Conservation (phyloP, 352 stramenopile species). For the Phytophthora quininea region DNA sequence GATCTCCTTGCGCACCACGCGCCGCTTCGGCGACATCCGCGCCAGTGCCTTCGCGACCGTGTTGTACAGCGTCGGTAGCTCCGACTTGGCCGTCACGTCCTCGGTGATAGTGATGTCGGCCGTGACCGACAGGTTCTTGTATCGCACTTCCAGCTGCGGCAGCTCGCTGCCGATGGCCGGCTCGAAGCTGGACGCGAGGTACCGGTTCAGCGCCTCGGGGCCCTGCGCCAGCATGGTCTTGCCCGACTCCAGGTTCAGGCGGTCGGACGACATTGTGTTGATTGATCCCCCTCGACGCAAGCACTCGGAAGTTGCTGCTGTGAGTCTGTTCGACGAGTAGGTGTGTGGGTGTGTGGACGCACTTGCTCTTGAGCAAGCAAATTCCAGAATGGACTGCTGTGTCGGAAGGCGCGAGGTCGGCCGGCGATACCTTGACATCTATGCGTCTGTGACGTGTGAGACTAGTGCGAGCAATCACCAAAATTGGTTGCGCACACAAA, state of each 20-base stretch:
- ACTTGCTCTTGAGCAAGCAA: background rate
- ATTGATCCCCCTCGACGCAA: background rate
- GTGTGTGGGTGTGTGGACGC: background rate
- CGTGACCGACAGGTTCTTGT: conserved; percentile 32
- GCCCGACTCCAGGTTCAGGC: conserved; percentile 8
- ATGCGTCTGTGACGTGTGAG: background rate
- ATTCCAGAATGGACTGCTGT: background rate
- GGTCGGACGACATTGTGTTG: conserved; percentile 1
- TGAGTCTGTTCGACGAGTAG: too few species aligned
- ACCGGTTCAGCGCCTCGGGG: conserved; percentile 23
- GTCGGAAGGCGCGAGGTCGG: background rate
- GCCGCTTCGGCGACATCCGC: conserved; percentile 4
- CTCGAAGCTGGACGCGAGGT: conserved; percentile 31
- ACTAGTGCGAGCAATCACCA: background rate
- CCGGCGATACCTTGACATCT: conserved; percentile 1
- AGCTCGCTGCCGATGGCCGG: conserved; percentile 20
- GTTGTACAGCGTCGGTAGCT: conserved; percentile 40
- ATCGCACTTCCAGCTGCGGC: conserved; percentile 42
- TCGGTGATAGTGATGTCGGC: conserved; percentile 27
- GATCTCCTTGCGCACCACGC: conserved; percentile 21
- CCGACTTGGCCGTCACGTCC: conserved; percentile 8
- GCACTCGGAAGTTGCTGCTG: background rate
- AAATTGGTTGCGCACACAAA: background rate
- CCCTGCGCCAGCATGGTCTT: conserved; percentile 26
- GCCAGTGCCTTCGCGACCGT: conserved; percentile 19